These are phyloP conservation scores for Ogataea polymorpha DNA, from an alignment of 805 yeast genomes.

Conservation along the genomic window DNA sequence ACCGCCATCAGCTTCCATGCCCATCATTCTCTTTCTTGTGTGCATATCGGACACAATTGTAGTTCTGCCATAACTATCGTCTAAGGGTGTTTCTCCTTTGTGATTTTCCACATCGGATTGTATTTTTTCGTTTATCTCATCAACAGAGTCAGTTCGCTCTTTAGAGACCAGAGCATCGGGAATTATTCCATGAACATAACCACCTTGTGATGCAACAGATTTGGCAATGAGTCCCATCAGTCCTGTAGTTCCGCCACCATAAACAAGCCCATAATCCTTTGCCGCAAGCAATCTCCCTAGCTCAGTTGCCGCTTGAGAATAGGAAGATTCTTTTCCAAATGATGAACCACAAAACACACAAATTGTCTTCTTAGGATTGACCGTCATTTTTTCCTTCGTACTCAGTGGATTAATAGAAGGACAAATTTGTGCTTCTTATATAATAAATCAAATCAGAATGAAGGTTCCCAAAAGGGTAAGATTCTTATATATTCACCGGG, in stretches of 20 bases:
- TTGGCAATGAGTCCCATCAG: conserved; percentile 73
- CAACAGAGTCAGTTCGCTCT: conserved; percentile 51
- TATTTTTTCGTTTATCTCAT: conserved; percentile 45
- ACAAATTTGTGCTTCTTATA: neutral
- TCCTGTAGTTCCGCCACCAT: conserved; percentile 88
- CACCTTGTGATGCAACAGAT: conserved; percentile 52
- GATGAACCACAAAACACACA: conserved; percentile 86
- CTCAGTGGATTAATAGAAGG: neutral
- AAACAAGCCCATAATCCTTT: conserved; percentile 70
- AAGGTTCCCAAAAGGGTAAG: conserved; percentile 5
- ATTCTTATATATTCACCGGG: conserved; percentile 5
- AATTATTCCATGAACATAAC: conserved; percentile 76
- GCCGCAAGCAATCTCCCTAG: conserved; percentile 57
- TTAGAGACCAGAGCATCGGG: conserved; percentile 72
- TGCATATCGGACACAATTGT: conserved; percentile 87
- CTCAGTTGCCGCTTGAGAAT: conserved; percentile 47
- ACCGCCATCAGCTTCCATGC: conserved; percentile 71
- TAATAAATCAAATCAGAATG: neutral
- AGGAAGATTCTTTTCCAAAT: conserved; percentile 52
- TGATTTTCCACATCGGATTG: conserved; percentile 57
- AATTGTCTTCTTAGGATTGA: conserved; percentile 39
- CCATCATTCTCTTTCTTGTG: conserved; percentile 84
- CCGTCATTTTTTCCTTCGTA: conserved; percentile 9
- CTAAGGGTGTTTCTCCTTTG: conserved; percentile 58
- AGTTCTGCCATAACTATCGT: conserved; percentile 65